Evolutionary conservation across 306 rosid species (phyloP), one percentile per base, ranked within the genome.

Genomic region (Quillaja saponaria): DNA sequence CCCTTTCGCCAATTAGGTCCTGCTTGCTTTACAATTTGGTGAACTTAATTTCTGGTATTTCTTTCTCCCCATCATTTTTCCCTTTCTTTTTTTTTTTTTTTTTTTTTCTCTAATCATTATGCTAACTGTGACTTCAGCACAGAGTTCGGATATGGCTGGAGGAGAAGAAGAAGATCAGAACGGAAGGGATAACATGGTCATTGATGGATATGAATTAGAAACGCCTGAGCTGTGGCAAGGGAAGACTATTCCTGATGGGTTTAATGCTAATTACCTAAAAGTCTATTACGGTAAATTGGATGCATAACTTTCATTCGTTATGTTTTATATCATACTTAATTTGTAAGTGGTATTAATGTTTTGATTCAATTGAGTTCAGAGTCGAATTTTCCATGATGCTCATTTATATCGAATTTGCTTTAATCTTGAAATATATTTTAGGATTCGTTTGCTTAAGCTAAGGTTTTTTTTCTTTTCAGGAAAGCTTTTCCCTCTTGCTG

Each of bases 401-500:
- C 25, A 13, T 41, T 7, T 21, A 7, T 13, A 42, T 10, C 1
- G 10, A 25, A 33, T 19, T 13, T 10, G 1, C 49, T 25, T 25
- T 4, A 25, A 25, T 4, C 31, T 25, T 37, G 51, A 12, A 6
- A 10, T 40, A 13, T 18, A 37, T 3, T 6, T 12, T 33, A 4
- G 31, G 37, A 13, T 45, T 56, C 8, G 61, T 14, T n/a, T 34
- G 12, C 5, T 58, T 6, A 18, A 1, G 20, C 6, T 31, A 20
- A 4, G 15, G 6, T 34, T 41, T 18, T 47, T 17, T 13, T 8
- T 41, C 55, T 46, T 25, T 61, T 53, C 82, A 92, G 99, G 94
- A 54, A 92, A 89, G 76, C 70, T 92, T 21, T 92, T 89, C 72
- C 96, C 99, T 19, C 71, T 67, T 16, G 79, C 79, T 15, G 99